Evolutionary conservation across 352 stramenopile species (phyloP).

Genomic region (Hyphochytrium catenoides): DNA sequence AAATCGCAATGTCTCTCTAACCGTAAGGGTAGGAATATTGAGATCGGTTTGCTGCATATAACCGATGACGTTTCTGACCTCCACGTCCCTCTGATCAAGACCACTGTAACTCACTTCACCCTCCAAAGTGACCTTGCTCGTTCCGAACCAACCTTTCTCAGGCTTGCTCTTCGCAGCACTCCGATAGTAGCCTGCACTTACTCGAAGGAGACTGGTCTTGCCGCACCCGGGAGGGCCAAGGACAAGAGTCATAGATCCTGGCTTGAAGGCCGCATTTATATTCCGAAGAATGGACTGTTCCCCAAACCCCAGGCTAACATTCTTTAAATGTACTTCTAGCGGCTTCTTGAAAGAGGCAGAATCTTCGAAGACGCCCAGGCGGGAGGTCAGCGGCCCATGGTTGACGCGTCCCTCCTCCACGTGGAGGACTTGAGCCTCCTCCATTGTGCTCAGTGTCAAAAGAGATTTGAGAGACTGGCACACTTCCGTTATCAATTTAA

Average conservation of each 20-base stretch:
- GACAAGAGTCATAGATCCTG: slow-evolving; percentile 8
- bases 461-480: too few relatives aligned
- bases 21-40: slow-evolving; percentile 18
- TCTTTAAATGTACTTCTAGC: too few relatives aligned
- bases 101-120: slow-evolving; percentile 3
- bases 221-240: slow-evolving; percentile 13
- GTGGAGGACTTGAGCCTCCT: too few relatives aligned
- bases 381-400: too few relatives aligned
- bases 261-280: slow-evolving; percentile 13
- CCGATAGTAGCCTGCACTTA: neutral
- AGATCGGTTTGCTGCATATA: slow-evolving; percentile 13
- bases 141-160: too few relatives aligned
- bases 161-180: too few relatives aligned
- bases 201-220: slow-evolving; percentile 15
- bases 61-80: neutral
- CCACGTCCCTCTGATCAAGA: slow-evolving; percentile 10
- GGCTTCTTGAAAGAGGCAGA: too few relatives aligned
- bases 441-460: too few relatives aligned
- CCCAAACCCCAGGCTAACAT: too few relatives aligned
- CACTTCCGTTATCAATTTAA: too few relatives aligned
- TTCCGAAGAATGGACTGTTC: slow-evolving; percentile 11
- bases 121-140: neutral
- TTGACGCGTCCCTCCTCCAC: too few relatives aligned
- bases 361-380: too few relatives aligned
- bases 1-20: slow-evolving; percentile 19